These are phyloP conservation scores for Umbellularia californica DNA, from an alignment of 164 flowering plant species.

Conservation along the genomic window DNA sequence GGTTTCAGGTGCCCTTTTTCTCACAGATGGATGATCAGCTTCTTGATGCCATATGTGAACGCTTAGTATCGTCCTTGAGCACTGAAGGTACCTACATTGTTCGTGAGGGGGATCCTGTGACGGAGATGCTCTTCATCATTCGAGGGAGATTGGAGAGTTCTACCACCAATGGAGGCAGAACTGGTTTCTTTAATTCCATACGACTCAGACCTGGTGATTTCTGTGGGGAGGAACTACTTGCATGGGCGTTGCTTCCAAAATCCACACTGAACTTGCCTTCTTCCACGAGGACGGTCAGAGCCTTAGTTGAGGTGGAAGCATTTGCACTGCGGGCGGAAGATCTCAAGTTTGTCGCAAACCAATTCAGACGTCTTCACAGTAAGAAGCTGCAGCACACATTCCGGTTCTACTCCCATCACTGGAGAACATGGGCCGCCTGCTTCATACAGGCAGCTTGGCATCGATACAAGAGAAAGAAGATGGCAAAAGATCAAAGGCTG, in stretches of 20 bases:
- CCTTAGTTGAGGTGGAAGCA: slow-evolving; percentile 82
- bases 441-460: slow-evolving; percentile 97
- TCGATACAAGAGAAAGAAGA: slow-evolving; percentile 49
- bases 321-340: slow-evolving; percentile 85
- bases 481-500: slow-evolving; percentile 41
- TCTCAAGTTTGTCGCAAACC: slow-evolving; percentile 88
- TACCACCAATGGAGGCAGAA: slow-evolving; percentile 90
- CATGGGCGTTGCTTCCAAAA: slow-evolving; percentile 86
- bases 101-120: slow-evolving; percentile 94
- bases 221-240: slow-evolving; percentile 88
- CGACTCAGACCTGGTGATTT: slow-evolving; percentile 79
- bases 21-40: slow-evolving; percentile 97
- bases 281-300: slow-evolving; percentile 77
- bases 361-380: slow-evolving; percentile 86
- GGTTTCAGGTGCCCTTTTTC: slow-evolving; percentile 84
- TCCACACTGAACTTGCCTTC: slow-evolving; percentile 69
- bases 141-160: slow-evolving; percentile 86
- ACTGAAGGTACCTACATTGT: slow-evolving; percentile 80
- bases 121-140: slow-evolving; percentile 92
- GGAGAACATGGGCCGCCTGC: slow-evolving; percentile 99
- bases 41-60: slow-evolving; percentile 96
- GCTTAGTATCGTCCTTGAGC: slow-evolving; percentile 74
- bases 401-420: slow-evolving; percentile 86
- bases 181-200: slow-evolving; percentile 84
- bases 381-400: slow-evolving; percentile 88